Percentiles rank a stretch among this genome's conserved stretches.
These are phyloP conservation scores for Fraxinus latifolia DNA, from an alignment of 305 asterid genomes.

Conservation along the genomic window DNA sequence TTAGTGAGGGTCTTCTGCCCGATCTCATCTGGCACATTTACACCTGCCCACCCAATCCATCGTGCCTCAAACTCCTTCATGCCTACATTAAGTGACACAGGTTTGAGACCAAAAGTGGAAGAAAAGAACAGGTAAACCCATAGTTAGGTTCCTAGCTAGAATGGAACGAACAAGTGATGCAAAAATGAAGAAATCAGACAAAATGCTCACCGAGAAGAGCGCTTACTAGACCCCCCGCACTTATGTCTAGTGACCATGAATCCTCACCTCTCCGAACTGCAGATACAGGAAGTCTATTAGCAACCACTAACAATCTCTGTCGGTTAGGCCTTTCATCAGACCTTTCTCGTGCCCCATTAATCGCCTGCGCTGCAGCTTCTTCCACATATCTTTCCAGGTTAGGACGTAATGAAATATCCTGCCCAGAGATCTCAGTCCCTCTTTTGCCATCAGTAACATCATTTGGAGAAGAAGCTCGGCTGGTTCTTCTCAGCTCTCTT, in stretches of 20 bases:
- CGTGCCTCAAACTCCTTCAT: constrained; percentile 89
- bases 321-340: constrained; percentile 53
- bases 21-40: constrained; percentile 84
- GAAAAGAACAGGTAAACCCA: neutral
- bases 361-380: constrained; percentile 54
- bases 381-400: constrained; percentile 55
- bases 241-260: constrained; percentile 89
- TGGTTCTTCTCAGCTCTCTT: constrained; percentile 59
- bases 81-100: constrained; percentile 43
- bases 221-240: constrained; percentile 96
- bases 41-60: constrained; percentile 99
- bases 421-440: constrained; percentile 43
- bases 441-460: constrained; percentile 46
- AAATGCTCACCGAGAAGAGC: constrained; percentile 82
- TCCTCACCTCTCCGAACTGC: constrained; percentile 89
- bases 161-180: neutral
- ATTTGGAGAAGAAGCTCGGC: constrained; percentile 34
- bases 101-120: constrained; percentile 12
- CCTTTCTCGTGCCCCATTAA: constrained; percentile 58
- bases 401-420: constrained; percentile 39
- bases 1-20: constrained; percentile 74
- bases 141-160: neutral
- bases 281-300: constrained; percentile 93
- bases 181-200: constrained; percentile 12
- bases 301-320: constrained; percentile 92